Evolutionary conservation across 306 rosid species (phyloP).

Genomic region (Prunus padus): DNA sequence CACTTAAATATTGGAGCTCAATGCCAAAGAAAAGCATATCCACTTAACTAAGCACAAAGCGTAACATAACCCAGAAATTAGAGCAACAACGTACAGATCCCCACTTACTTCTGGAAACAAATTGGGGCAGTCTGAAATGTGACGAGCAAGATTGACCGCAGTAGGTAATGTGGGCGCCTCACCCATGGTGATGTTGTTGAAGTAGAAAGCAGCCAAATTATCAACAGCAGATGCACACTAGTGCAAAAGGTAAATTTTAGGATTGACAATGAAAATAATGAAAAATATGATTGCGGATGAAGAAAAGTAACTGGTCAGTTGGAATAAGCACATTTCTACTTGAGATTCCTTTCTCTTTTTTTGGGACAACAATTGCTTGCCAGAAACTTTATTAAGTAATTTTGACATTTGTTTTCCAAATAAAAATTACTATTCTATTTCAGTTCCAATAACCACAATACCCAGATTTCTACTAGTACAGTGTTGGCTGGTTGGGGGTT

Average conservation of each 20-base stretch:
- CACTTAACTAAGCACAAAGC: not conserved
- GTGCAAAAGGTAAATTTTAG: constrained; percentile 29
- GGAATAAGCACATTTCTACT: not conserved
- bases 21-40: not conserved
- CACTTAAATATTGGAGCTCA: not conserved
- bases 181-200: constrained; percentile 91
- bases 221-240: constrained; percentile 99
- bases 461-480: not conserved
- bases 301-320: not conserved
- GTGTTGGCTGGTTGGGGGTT: not conserved
- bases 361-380: not conserved
- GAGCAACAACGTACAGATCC: not conserved
- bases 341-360: not conserved
- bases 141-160: constrained; percentile 79
- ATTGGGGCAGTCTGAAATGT: constrained; percentile 82
- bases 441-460: not conserved
- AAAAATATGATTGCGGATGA: not conserved
- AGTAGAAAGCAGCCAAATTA: constrained; percentile 88
- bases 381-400: not conserved
- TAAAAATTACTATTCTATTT: not conserved
- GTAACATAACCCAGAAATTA: not conserved
- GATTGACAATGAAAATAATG: not conserved
- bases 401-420: not conserved
- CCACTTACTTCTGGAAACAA: constrained; percentile 86
- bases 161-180: constrained; percentile 85